These are phyloP conservation scores for Colletotrichum coccodes DNA, from an alignment of 2,329 filamentous ascomycete genomes.

Conservation along the genomic window DNA sequence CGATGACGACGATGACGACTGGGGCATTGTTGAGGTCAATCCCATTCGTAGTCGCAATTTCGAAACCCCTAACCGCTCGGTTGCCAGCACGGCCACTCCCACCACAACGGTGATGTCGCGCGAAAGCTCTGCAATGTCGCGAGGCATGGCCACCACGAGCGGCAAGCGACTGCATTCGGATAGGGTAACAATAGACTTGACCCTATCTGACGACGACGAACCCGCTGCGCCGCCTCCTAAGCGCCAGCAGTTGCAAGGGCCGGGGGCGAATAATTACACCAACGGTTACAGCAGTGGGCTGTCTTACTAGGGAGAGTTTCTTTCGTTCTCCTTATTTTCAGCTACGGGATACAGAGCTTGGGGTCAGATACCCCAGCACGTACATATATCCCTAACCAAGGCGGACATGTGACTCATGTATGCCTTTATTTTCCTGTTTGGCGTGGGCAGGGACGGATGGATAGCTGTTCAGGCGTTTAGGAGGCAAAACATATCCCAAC, in stretches of 20 bases:
- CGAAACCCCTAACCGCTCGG: constrained; percentile 48
- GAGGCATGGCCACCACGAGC: constrained; percentile 47
- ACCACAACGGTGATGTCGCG: constrained; percentile 47
- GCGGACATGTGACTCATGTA: constrained; percentile 16
- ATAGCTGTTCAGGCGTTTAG: constrained; percentile 31
- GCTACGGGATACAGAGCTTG: not conserved
- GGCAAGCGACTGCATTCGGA: constrained; percentile 61
- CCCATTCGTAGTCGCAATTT: constrained; percentile 44
- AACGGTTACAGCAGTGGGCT: constrained; percentile 20
- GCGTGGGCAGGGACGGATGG: constrained; percentile 25
- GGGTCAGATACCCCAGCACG: constrained; percentile 1
- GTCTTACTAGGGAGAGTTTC: not conserved
- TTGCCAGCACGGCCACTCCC: constrained; percentile 50
- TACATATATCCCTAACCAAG: constrained; percentile 20
- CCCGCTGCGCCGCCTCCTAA: constrained; percentile 60
- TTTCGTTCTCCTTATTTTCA: not conserved
- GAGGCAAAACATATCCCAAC: constrained; percentile 21
- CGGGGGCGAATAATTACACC: constrained; percentile 15
- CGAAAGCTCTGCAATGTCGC: constrained; percentile 49
- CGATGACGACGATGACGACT: constrained; percentile 54
- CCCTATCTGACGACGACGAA: constrained; percentile 64
- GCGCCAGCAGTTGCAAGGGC: constrained; percentile 49
- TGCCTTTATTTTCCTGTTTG: constrained; percentile 24
- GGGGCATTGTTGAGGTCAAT: constrained; percentile 58
- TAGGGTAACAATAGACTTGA: constrained; percentile 65